phyloP scores from a whole-genome alignment of 345 rosid species.

The Eucalyptus polyanthemos region DNA sequence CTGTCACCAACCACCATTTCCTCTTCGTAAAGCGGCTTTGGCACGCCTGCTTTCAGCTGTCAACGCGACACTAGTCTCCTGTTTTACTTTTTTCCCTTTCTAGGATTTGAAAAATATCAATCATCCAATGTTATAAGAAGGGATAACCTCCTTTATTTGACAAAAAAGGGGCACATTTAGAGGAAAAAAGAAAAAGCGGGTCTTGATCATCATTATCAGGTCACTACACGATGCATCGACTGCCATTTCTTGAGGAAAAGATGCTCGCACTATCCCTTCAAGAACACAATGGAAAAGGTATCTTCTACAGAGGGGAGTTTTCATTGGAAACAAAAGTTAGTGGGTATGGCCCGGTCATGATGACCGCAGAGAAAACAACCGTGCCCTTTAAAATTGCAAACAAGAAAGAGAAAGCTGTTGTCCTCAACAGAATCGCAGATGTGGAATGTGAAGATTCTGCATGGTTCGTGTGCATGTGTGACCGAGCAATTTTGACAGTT shows the following conservation, averaged over 20 bases:
- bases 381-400: not conserved
- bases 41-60: not conserved
- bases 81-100: not conserved
- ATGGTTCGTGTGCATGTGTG: not conserved
- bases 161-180: not conserved
- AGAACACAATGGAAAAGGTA: not conserved
- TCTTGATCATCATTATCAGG: not conserved
- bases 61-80: not conserved
- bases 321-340: conserved; percentile 11
- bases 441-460: not conserved
- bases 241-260: not conserved
- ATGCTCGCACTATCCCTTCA: not conserved
- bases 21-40: not conserved
- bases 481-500: not conserved
- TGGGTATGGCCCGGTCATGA: conserved; percentile 30
- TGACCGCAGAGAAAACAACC: not conserved
- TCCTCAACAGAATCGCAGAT: not conserved
- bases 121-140: not conserved
- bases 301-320: not conserved
- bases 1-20: conserved; percentile 4
- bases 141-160: not conserved
- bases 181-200: not conserved
- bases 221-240: not conserved
- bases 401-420: not conserved
- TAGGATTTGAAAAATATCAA: not conserved